Conservation (phyloP, 2,329 filamentous ascomycete species). For the Coccinonectria pachysandricola region DNA sequence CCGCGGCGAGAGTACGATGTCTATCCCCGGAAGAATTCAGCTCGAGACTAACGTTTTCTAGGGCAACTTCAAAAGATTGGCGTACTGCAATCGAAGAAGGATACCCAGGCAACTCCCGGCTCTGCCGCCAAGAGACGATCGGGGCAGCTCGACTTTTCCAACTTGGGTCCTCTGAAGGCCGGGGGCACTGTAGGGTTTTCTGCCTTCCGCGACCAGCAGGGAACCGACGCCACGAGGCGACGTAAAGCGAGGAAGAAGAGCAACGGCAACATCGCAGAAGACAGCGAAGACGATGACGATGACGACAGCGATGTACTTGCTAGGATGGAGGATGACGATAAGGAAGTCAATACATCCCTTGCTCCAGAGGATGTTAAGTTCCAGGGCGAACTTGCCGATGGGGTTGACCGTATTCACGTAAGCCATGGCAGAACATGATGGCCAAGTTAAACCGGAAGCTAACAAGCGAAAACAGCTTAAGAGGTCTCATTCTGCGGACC, state of each 20-base stretch:
- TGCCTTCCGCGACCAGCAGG: constrained; percentile 66
- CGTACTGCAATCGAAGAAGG: constrained; percentile 61
- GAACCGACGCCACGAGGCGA: constrained; percentile 43
- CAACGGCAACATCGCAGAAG: constrained; percentile 56
- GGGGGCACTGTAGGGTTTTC: constrained; percentile 86
- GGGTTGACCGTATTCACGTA: constrained; percentile 74
- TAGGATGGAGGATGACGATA: constrained; percentile 57
- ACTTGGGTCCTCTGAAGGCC: constrained; percentile 71
- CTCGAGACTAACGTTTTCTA: constrained; percentile 31
- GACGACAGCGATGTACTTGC: constrained; percentile 53
- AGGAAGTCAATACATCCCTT: constrained; percentile 47
- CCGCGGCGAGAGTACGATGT: constrained; percentile 84
- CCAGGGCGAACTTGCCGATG: constrained; percentile 67
- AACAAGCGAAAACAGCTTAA: constrained; percentile 50
- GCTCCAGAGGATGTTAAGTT: constrained; percentile 62
- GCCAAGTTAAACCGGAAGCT: too few relatives aligned
- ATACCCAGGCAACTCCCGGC: constrained; percentile 48
- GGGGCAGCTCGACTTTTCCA: constrained; percentile 74
- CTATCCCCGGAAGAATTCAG: too few relatives aligned
- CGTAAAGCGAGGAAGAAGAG: constrained; percentile 51
- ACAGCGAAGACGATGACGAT: constrained; percentile 67
- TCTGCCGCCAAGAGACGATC: constrained; percentile 68
- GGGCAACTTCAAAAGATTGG: constrained; percentile 97
- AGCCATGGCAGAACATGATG: too few relatives aligned
- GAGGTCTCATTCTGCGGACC: constrained; percentile 67